These are phyloP conservation scores for Castanospermum australe DNA, from an alignment of 306 rosid genomes.

Conservation along the genomic window DNA sequence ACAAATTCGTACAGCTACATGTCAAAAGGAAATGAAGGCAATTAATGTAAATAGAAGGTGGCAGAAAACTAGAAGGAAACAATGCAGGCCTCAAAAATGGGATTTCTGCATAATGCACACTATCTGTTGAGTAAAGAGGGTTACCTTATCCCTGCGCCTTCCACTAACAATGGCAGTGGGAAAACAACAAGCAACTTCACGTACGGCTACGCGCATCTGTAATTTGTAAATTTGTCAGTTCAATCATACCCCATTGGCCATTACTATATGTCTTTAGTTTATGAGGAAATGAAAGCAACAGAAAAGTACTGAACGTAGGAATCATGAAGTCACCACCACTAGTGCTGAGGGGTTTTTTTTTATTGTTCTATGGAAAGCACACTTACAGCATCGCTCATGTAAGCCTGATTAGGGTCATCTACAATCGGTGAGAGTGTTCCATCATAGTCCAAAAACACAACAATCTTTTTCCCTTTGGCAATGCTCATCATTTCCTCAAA, in stretches of 20 bases:
- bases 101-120: neutral
- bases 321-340: neutral
- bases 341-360: neutral
- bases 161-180: conserved; percentile 63
- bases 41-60: neutral
- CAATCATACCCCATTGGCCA: neutral
- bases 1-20: conserved; percentile 59
- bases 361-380: neutral
- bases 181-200: conserved; percentile 41
- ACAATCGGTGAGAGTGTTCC: conserved; percentile 63
- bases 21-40: neutral
- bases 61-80: neutral
- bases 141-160: conserved; percentile 54
- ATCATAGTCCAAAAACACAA: conserved; percentile 63
- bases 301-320: neutral
- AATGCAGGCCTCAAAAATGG: neutral
- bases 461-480: conserved; percentile 43
- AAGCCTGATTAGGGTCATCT: conserved; percentile 50
- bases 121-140: neutral
- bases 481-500: conserved; percentile 54
- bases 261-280: neutral
- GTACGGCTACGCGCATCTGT: conserved; percentile 55
- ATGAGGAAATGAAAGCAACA: conserved; percentile 8
- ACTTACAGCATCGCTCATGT: conserved; percentile 50
- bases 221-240: neutral